Percentiles rank a stretch among this genome's conserved stretches.
These are phyloP conservation scores for Metschnikowia lachancei DNA, from an alignment of 805 yeast species.

Conservation along the genomic window DNA sequence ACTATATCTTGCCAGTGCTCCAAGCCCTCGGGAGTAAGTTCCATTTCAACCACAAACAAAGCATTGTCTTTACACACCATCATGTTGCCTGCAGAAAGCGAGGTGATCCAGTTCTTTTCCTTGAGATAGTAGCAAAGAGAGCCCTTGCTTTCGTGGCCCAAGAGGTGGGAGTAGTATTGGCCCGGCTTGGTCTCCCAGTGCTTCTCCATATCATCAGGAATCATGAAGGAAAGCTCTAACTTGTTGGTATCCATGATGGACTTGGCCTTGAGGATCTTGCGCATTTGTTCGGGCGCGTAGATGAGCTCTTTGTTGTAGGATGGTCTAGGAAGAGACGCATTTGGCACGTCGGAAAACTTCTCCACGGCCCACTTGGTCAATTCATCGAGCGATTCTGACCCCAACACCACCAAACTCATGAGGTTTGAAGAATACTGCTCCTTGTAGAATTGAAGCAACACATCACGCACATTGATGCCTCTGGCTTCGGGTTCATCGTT, in stretches of 20 bases:
- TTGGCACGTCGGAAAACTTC: slow-evolving; percentile 61
- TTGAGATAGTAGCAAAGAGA: slow-evolving; percentile 73
- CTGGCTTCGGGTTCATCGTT: slow-evolving; percentile 57
- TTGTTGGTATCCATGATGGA: slow-evolving; percentile 80
- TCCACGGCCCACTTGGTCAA: slow-evolving; percentile 69
- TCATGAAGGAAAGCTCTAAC: slow-evolving; percentile 63
- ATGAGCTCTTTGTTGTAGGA: slow-evolving; percentile 47
- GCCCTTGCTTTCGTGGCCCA: slow-evolving; percentile 93
- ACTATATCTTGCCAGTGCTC: slow-evolving; percentile 60
- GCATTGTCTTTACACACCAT: slow-evolving; percentile 66
- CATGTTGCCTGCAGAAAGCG: slow-evolving; percentile 69
- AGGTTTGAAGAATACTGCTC: slow-evolving; percentile 77
- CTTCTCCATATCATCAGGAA: slow-evolving; percentile 67
- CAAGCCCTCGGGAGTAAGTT: slow-evolving; percentile 73
- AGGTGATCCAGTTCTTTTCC: slow-evolving; percentile 71
- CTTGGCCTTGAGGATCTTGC: slow-evolving; percentile 58
- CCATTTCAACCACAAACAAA: slow-evolving; percentile 65
- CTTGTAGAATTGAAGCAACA: slow-evolving; percentile 70
- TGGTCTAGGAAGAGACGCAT: slow-evolving; percentile 45
- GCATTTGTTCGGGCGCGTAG: slow-evolving; percentile 47
- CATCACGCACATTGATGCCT: slow-evolving; percentile 76
- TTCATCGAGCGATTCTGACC: slow-evolving; percentile 73
- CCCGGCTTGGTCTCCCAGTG: slow-evolving; percentile 68
- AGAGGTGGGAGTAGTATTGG: slow-evolving; percentile 69
- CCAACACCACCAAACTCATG: slow-evolving; percentile 83